Percentiles rank a stretch among this genome's conserved stretches.
Evolutionary conservation across 306 rosid species (phyloP).

Genomic region (Canavalia ensiformis): DNA sequence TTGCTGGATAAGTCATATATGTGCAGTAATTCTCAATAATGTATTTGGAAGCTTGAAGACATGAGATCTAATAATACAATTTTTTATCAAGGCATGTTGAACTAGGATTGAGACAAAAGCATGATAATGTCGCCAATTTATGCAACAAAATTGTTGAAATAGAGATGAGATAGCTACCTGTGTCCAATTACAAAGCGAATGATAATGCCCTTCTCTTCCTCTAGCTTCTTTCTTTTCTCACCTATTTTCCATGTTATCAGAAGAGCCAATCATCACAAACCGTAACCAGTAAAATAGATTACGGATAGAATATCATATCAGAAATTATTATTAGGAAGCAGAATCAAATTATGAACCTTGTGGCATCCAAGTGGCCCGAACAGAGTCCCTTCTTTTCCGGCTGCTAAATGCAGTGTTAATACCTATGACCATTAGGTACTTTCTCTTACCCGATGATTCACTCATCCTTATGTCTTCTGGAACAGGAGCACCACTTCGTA

Average conservation of each 20-base stretch:
- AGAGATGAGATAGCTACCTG: slow-evolving; percentile 62
- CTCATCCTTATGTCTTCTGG: slow-evolving; percentile 59
- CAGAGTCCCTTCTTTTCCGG: slow-evolving; percentile 95
- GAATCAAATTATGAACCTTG: slow-evolving; percentile 69
- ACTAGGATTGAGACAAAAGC: slow-evolving; percentile 9
- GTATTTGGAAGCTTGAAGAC: background rate
- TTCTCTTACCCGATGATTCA: slow-evolving; percentile 69
- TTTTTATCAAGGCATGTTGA: background rate
- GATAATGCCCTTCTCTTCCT: slow-evolving; percentile 98
- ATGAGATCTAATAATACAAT: slow-evolving; percentile 9
- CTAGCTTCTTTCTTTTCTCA: slow-evolving; percentile 89
- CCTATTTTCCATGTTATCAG: slow-evolving; percentile 64
- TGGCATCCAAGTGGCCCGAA: slow-evolving; percentile 97
- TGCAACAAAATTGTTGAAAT: slow-evolving; percentile 22
- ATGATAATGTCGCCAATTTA: background rate
- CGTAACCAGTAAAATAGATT: slow-evolving; percentile 24
- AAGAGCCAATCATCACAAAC: slow-evolving; percentile 56
- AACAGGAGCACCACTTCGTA: slow-evolving; percentile 74
- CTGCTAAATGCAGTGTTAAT: slow-evolving; percentile 98
- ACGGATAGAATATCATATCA: background rate
- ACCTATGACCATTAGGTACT: slow-evolving; percentile 90
- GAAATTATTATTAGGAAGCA: slow-evolving; percentile 12
- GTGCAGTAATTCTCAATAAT: slow-evolving; percentile 19
- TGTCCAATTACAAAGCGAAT: slow-evolving; percentile 96
- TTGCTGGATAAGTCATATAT: background rate